Evolutionary conservation across 495 filamentous ascomycete genomes (phyloP).

Genomic region (Neurospora discreta): DNA sequence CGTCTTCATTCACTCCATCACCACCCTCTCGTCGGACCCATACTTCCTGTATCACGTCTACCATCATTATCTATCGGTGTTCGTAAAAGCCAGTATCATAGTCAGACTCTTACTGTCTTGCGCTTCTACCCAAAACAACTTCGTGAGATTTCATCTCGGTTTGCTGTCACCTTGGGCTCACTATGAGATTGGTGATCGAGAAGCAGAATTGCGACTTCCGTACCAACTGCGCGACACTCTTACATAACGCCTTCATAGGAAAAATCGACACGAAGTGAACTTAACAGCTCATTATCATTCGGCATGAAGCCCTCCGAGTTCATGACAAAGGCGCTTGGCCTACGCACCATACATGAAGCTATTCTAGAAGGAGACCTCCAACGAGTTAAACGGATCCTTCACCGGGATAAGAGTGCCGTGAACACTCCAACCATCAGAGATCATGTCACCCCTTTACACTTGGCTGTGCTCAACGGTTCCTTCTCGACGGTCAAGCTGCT

Average conservation of each 20-base stretch:
- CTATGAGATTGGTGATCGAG: neutral
- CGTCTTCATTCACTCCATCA: neutral
- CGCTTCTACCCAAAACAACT: rapidly evolving
- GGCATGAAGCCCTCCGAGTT: neutral
- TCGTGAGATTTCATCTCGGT: neutral
- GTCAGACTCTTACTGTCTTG: neutral
- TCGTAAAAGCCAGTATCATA: neutral
- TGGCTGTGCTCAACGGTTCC: neutral
- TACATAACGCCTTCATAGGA: neutral
- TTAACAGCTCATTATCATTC: neutral
- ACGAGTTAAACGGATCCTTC: neutral
- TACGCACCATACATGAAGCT: neutral
- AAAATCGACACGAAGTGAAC: neutral
- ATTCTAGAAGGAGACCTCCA: neutral
- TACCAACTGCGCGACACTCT: neutral
- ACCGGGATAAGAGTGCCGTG: neutral
- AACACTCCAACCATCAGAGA: neutral
- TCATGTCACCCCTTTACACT: neutral
- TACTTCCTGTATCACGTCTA: neutral
- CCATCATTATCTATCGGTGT: neutral
- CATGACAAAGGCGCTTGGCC: neutral
- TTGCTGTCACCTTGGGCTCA: neutral
- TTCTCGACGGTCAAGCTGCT: neutral
- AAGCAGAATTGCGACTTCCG: neutral
- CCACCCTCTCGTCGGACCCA: neutral